phyloP scores from a whole-genome alignment of 192 early-diverging fungal genomes.

The Cetraspora pellucida region DNA sequence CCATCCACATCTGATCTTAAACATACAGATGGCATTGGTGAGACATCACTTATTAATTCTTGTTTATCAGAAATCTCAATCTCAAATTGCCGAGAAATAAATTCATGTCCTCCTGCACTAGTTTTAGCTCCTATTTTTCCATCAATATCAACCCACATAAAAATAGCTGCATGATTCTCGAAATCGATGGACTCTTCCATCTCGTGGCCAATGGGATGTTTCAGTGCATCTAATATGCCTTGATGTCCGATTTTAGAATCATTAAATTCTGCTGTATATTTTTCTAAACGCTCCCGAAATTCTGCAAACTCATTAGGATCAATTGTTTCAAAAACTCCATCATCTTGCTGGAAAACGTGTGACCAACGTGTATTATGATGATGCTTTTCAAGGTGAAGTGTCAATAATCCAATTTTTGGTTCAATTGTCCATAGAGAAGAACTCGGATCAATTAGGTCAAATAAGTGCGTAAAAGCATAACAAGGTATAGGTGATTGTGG shows the following conservation, averaged over 20 bases:
- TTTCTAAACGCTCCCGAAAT: slow-evolving; percentile 61
- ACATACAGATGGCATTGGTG: slow-evolving; percentile 55
- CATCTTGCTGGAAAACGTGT: slow-evolving; percentile 60
- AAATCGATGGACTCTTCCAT: slow-evolving; percentile 55
- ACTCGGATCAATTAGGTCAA: slow-evolving; percentile 55
- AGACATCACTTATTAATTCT: background rate
- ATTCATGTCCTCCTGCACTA: slow-evolving; percentile 57
- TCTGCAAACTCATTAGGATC: slow-evolving; percentile 60
- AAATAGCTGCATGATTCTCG: slow-evolving; percentile 44
- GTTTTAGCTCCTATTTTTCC: slow-evolving; percentile 49
- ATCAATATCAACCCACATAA: slow-evolving; percentile 49
- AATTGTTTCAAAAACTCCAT: slow-evolving; percentile 67
- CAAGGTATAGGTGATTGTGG: slow-evolving; percentile 7
- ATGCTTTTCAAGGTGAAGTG: slow-evolving; percentile 64
- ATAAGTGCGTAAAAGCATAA: slow-evolving; percentile 38
- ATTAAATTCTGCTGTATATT: slow-evolving; percentile 49
- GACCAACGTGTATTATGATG: slow-evolving; percentile 66
- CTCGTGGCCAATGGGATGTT: slow-evolving; percentile 43
- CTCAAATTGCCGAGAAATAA: slow-evolving; percentile 58
- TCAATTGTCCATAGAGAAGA: slow-evolving; percentile 74
- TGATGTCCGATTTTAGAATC: no score
- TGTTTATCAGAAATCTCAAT: background rate
- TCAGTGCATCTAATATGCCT: background rate
- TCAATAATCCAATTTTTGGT: slow-evolving; percentile 53
- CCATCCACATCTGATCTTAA: slow-evolving; percentile 73